Conservation (phyloP, 163 green algal species). For the Chloromonas sp. region DNA sequence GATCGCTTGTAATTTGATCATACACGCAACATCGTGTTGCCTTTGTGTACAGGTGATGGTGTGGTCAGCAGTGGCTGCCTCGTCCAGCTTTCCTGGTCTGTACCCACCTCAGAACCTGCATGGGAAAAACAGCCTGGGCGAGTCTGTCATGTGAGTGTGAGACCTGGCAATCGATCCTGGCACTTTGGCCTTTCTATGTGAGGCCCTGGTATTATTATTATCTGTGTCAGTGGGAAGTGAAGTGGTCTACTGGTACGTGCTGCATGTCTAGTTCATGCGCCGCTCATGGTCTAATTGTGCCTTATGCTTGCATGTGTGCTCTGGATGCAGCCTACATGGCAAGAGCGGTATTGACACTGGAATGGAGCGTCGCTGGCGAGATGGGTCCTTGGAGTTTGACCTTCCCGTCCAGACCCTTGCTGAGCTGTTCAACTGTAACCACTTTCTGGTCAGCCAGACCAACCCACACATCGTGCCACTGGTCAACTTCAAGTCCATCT, state of each 20-base stretch:
- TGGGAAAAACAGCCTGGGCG: constrained; percentile 57
- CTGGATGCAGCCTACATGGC: constrained; percentile 4
- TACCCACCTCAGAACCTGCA: constrained; percentile 88
- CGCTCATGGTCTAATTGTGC: background rate
- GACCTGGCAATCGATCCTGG: background rate
- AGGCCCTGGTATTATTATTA: too few species aligned
- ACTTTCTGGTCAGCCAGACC: constrained; percentile 90
- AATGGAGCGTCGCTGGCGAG: constrained; percentile 73
- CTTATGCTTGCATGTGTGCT: background rate
- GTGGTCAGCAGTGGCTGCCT: constrained; percentile 91
- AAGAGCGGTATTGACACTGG: constrained; percentile 13
- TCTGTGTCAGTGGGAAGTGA: too few species aligned
- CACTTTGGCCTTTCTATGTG: background rate
- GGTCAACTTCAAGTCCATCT: constrained; percentile 79
- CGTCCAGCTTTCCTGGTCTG: constrained; percentile 91
- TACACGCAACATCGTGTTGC: too few species aligned
- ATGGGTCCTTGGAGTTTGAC: constrained; percentile 93
- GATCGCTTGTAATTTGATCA: too few species aligned
- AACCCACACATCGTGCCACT: constrained; percentile 94
- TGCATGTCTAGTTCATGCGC: background rate
- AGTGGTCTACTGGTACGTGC: background rate
- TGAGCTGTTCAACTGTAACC: constrained; percentile 99
- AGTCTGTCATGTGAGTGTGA: constrained; percentile 46
- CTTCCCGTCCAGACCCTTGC: constrained; percentile 80
- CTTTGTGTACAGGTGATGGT: constrained; percentile 59